phyloP scores from a whole-genome alignment of 805 yeast species.

The Tetrapisispora arboricola region DNA sequence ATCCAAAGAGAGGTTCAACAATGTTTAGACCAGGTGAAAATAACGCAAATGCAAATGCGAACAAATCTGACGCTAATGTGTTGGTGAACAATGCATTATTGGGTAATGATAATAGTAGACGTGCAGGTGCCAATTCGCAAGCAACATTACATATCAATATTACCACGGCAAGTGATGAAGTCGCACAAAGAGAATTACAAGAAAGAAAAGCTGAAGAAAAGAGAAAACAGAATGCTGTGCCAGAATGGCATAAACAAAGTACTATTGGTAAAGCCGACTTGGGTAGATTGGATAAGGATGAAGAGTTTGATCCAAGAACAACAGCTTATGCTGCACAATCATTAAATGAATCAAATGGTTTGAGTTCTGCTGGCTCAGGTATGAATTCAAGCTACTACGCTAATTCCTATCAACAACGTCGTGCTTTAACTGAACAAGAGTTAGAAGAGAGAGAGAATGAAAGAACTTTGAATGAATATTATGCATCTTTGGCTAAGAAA shows the following conservation, averaged over 20 bases:
- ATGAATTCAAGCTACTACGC: not conserved
- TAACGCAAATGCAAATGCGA: not conserved
- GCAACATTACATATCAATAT: constrained; percentile 87
- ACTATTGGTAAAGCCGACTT: constrained; percentile 68
- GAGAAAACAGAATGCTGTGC: constrained; percentile 86
- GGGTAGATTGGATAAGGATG: constrained; percentile 47
- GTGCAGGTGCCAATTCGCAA: constrained; percentile 54
- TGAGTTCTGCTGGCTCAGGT: constrained; percentile 1
- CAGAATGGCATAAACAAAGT: constrained; percentile 90
- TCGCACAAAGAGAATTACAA: constrained; percentile 51
- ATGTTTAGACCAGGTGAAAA: constrained; percentile 35
- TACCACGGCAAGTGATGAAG: constrained; percentile 76
- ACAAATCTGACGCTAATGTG: constrained; percentile 8
- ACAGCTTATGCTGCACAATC: constrained; percentile 17
- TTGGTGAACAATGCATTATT: constrained; percentile 19
- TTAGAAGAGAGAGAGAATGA: constrained; percentile 57
- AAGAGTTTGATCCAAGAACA: constrained; percentile 28
- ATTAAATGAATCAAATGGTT: constrained; percentile 13
- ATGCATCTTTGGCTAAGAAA: constrained; percentile 63
- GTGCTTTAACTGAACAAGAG: constrained; percentile 27
- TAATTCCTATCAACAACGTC: constrained; percentile 12
- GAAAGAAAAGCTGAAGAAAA: constrained; percentile 58
- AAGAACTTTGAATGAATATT: constrained; percentile 64
- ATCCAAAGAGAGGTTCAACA: constrained; percentile 36
- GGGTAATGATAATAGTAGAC: constrained; percentile 34